Conservation (phyloP, 2,329 filamentous ascomycete genomes). For the Fusarium sublunatum region DNA sequence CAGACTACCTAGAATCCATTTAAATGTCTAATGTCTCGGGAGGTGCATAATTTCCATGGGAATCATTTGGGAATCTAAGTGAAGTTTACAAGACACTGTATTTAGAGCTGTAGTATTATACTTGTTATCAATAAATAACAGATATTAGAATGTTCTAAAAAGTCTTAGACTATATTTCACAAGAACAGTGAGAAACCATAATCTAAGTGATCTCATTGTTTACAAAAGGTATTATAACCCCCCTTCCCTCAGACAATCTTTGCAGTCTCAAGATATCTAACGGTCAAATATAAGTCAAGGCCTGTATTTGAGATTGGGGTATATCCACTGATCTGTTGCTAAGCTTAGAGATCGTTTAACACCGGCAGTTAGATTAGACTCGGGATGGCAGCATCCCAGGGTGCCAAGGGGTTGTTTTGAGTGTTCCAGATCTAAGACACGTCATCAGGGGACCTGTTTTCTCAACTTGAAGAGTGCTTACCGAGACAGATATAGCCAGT, state of each 20-base stretch:
- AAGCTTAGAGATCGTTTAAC: conserved; percentile 12
- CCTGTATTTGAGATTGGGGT: background rate
- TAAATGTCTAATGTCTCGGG: background rate
- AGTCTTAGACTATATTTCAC: too few species aligned
- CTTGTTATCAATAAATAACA: too few species aligned
- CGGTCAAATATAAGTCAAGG: too few species aligned
- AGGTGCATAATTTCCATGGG: background rate
- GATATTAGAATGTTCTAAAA: too few species aligned
- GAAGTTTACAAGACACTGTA: too few species aligned
- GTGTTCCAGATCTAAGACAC: conserved; percentile 34
- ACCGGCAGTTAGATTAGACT: background rate
- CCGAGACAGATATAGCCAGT: background rate
- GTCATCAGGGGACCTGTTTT: conserved; percentile 12
- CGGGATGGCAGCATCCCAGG: conserved; percentile 9
- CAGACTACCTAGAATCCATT: background rate
- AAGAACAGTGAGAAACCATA: too few species aligned
- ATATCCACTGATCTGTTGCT: conserved; percentile 1
- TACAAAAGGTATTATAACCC: too few species aligned
- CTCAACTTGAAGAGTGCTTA: background rate
- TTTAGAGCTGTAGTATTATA: too few species aligned
- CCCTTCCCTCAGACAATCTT: too few species aligned
- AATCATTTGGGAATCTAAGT: too few species aligned
- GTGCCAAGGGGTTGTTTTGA: conserved; percentile 31
- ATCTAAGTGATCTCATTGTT: too few species aligned
- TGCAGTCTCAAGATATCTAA: too few species aligned